Conservation (phyloP, 768 basidiomycete species). For the Mycena venus region DNA sequence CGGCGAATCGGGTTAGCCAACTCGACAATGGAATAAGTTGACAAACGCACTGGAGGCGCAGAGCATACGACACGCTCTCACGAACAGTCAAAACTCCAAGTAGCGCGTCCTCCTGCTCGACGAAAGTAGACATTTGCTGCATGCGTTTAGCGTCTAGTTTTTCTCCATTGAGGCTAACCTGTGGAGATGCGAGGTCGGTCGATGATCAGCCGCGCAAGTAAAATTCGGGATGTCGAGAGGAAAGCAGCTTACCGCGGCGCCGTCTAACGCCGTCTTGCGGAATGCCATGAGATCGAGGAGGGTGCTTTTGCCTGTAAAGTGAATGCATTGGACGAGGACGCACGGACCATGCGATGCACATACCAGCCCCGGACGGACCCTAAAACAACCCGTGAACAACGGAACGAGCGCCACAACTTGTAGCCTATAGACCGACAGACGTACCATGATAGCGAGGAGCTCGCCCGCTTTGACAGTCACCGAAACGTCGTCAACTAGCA, state of each 20-base stretch:
- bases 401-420: background rate
- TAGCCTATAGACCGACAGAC: background rate
- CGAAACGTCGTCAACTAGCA: conserved; percentile 57
- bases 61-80: conserved; percentile 67
- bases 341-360: conserved; percentile 17
- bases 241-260: conserved; percentile 44
- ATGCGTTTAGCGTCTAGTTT: conserved; percentile 44
- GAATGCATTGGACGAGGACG: background rate
- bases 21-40: background rate
- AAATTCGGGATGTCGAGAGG: no score
- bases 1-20: conserved; percentile 1
- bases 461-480: conserved; percentile 56
- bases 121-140: conserved; percentile 61
- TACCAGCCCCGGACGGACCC: conserved; percentile 62
- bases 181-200: background rate
- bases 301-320: conserved; percentile 55
- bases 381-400: conserved; percentile 30
- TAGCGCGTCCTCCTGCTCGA: conserved; percentile 73
- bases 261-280: conserved; percentile 47
- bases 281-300: conserved; percentile 61
- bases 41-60: conserved; percentile 56
- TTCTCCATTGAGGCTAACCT: conserved; percentile 52
- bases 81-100: conserved; percentile 70
- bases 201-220: background rate
- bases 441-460: conserved; percentile 58